Base-by-base conservation (phyloP, 768 basidiomycete genomes). In the Trametes maxima region DNA sequence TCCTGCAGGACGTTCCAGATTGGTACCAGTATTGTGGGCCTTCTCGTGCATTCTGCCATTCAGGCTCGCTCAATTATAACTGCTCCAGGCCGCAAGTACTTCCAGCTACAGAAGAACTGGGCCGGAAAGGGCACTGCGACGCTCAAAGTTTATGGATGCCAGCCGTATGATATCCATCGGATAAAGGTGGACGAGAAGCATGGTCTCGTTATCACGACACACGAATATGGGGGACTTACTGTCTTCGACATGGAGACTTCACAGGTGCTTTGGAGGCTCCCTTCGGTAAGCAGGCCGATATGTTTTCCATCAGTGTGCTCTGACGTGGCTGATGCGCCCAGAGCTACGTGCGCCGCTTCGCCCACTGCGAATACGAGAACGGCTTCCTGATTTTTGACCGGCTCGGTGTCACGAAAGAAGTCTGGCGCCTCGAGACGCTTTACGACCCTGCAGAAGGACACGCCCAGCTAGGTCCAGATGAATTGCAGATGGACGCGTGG, bases 371-470 rank as follows among this genome's bases (percentile, higher is more conserved):
- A 72, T 94, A 91, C 64, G 84, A 77, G 14, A 74, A 80, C 28
- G 91, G 92, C 10, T 91, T 82, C 67, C 75, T 92, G 48, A 74
- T 92, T 48, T 89, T 91, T 69, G 87, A 92, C 67, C 82, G 87
- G 33, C 46, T 70, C 21, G 80, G 78, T 28, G 78, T 80, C 10
- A 68, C 74, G 63, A 87, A 87, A 64, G 92, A 94, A 69, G 83
- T 92, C 14, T 94, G 91, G 92, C 77, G 87, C 28, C 79, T 67
- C 25, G 67, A 3, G 74, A 77, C 39, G 43, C 59, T 53, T 33
- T 51, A 45, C 45, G 64, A 65, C 21, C 45, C 45, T 1, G 42
- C 60, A 13, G 3, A 53, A 6, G 25, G 22, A 33, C 37, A 51
- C 51, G 4, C 33, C 46, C 1, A 43, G 0, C 35, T 21, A 48